These are phyloP conservation scores for Scleroderma bovista DNA, from an alignment of 768 basidiomycete genomes.

Conservation along the genomic window DNA sequence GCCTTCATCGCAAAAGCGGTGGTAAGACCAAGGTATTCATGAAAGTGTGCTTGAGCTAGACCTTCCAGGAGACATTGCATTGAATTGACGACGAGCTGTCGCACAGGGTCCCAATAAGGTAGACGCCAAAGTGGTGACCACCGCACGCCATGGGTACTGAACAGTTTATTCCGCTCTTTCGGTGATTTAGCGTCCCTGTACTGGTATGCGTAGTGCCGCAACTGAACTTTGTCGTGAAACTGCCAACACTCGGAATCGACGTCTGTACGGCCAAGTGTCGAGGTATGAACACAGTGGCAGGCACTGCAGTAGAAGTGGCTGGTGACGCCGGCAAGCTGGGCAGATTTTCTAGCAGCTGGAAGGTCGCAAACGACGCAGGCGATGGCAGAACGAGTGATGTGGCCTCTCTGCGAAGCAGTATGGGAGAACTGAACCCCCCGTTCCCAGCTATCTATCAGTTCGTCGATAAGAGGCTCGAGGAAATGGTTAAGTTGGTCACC, in stretches of 20 bases:
- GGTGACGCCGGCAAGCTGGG: constrained; percentile 10
- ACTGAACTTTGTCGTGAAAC: neutral
- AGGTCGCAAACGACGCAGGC: constrained; percentile 31
- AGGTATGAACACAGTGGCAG: constrained; percentile 23
- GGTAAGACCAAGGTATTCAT: neutral
- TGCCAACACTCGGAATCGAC: constrained; percentile 1
- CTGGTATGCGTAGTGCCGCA: neutral
- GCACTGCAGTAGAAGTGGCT: constrained; percentile 26
- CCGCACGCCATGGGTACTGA: neutral
- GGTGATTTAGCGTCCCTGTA: neutral
- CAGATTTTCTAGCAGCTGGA: constrained; percentile 25
- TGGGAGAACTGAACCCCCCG: constrained; percentile 21
- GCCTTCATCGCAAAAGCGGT: neutral
- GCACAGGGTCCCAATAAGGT: constrained; percentile 4
- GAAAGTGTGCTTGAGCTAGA: neutral
- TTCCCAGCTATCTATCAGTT: constrained; percentile 28
- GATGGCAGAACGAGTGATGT: constrained; percentile 19
- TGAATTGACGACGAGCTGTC: constrained; percentile 10
- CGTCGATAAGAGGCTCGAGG: constrained; percentile 29
- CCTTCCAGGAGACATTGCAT: constrained; percentile 1
- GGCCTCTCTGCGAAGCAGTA: constrained; percentile 7
- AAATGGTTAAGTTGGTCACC: constrained; percentile 31
- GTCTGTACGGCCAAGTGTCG: constrained; percentile 4
- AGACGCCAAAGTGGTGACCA: constrained; percentile 10
- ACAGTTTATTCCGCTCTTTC: neutral